Conservation (phyloP, 192 early-diverging fungal genomes). For the Coemansia sp. region DNA sequence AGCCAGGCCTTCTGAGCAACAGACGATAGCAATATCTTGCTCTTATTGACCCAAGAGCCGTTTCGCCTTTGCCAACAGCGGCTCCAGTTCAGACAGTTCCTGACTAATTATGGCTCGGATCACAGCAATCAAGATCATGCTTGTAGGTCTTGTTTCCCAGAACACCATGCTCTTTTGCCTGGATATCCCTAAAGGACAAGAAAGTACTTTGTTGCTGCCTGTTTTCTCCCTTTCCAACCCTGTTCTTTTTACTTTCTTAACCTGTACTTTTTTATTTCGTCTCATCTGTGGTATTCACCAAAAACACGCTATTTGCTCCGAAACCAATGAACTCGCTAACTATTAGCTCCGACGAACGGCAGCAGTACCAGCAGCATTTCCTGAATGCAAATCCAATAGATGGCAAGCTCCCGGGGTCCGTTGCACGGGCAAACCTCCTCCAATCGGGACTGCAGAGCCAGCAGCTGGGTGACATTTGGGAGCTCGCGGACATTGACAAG, state of each 20-base stretch:
- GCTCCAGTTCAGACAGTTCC: too few species aligned
- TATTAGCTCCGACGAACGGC: slow-evolving; percentile 30
- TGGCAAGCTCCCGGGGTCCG: slow-evolving; percentile 44
- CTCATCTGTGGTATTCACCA: slow-evolving; percentile 1
- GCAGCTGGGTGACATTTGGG: slow-evolving; percentile 57
- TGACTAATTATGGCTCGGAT: neutral
- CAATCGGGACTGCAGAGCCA: slow-evolving; percentile 50
- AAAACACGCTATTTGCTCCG: neutral
- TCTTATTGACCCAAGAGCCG: neutral
- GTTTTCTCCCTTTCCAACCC: neutral
- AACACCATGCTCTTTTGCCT: too few species aligned
- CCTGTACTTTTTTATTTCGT: slow-evolving; percentile 6
- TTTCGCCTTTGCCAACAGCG: neutral
- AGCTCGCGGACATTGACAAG: slow-evolving; percentile 80
- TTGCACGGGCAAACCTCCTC: slow-evolving; percentile 47
- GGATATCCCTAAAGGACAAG: neutral
- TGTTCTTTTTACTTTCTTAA: neutral
- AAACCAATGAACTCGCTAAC: slow-evolving; percentile 28
- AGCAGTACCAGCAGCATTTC: slow-evolving; percentile 52
- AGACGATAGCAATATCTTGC: neutral
- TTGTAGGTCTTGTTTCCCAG: too few species aligned
- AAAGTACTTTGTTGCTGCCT: neutral
- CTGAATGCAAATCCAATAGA: slow-evolving; percentile 34
- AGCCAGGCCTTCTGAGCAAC: neutral
- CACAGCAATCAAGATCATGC: neutral